Base-by-base conservation (phyloP, 208 protist species). In the Tritrichomonas musculus region DNA sequence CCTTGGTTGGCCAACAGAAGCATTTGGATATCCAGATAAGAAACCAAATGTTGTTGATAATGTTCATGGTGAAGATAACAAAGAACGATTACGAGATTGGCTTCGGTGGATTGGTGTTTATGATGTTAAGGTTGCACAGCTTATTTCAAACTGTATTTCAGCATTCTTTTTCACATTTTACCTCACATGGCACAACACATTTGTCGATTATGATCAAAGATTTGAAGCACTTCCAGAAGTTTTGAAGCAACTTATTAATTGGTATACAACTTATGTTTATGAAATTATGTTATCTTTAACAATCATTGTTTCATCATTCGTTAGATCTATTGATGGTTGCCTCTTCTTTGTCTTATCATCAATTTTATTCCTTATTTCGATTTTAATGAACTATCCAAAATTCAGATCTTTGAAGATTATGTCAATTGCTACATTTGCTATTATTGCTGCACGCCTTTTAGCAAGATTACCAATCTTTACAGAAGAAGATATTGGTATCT, bases 151-250 rank as follows among this genome's bases (percentile, higher is more conserved):
- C n/a, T 53, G 44, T 44, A 36, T 88, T 20, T 53, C 77, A 11
- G 77, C 77, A n/a, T 88, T 88, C 17, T n/a, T 88, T 14, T 50
- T 88, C 20, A 88, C 77, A 39, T 88, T 88, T n/a, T 88, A 88
- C 39, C 30, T 88, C 3, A 44, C 44, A n/a, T 88, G 44, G 41
- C 20, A 47, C n/a, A 47, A 88, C 2, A n/a, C 47, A 30, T 44
- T 49, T 39, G 47, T 88, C 13, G 47, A 88, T n/a, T 88, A 88
- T 50, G 41, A 53, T 88, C 27, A 13, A 13, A 20, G 77, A 22
- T 88, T 57, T 49, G 39, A 88, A 14, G 47, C 53, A 33, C 39
- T 88, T 1, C 77, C 77, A 88, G 47, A 60, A 13, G n/a, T 88
- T 36, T 88, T 88, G 47, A 88, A 88, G 47, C 17, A 47, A 30